Conservation (phyloP, 768 basidiomycete genomes). For the Cystofilobasidium bisporidii region DNA sequence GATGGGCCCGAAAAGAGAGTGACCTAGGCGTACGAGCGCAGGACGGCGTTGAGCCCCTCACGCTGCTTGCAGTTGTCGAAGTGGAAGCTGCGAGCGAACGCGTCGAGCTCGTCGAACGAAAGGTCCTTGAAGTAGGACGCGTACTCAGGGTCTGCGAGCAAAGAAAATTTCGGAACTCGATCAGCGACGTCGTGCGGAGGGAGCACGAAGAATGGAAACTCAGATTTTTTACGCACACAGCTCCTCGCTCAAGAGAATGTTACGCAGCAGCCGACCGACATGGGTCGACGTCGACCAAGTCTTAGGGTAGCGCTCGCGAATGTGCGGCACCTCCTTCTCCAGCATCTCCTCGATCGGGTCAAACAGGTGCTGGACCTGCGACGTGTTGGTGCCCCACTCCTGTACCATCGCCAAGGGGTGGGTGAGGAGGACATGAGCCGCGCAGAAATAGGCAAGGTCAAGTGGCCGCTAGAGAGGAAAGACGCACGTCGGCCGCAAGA, state of each 20-base stretch:
- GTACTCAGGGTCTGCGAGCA: slow-evolving; percentile 29
- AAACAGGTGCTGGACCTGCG: slow-evolving; percentile 52
- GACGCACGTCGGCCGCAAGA: slow-evolving; percentile 69
- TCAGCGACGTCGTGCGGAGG: no score
- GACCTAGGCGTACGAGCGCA: slow-evolving; percentile 33
- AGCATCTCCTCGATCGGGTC: slow-evolving; percentile 54
- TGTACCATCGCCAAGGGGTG: background rate
- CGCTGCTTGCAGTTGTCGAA: slow-evolving; percentile 61
- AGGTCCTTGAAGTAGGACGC: slow-evolving; percentile 43
- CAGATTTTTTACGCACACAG: slow-evolving; percentile 44
- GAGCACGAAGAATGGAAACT: no score
- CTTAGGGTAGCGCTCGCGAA: slow-evolving; percentile 45
- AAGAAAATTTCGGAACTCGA: slow-evolving; percentile 4
- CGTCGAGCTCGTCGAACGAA: slow-evolving; percentile 50
- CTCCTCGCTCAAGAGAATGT: slow-evolving; percentile 62
- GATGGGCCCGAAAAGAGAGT: no score
- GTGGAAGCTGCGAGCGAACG: slow-evolving; percentile 63
- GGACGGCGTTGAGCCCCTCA: slow-evolving; percentile 51
- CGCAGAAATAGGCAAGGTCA: no score
- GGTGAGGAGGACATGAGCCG: background rate
- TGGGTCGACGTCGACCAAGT: slow-evolving; percentile 39
- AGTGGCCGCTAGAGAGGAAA: slow-evolving; percentile 31
- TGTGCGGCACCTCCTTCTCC: slow-evolving; percentile 38
- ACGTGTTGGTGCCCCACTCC: slow-evolving; percentile 47
- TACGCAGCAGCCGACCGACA: slow-evolving; percentile 49